Conservation (phyloP, 1,139 yeast species). For the Dujonia santamariae region DNA sequence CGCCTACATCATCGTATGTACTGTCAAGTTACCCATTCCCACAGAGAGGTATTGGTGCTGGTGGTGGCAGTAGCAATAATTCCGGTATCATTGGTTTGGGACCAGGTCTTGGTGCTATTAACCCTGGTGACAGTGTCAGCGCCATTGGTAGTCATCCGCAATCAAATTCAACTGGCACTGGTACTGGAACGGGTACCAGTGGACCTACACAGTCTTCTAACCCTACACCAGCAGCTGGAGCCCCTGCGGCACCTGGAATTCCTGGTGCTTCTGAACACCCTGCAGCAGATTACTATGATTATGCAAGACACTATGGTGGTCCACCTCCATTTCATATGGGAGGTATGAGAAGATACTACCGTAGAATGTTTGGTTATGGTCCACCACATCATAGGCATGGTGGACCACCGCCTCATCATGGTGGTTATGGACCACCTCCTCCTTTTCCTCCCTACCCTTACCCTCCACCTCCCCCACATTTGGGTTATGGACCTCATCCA, state of each 20-base stretch:
- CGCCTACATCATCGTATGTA: conserved; percentile 12
- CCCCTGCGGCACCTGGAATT: background rate
- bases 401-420: conserved; percentile 7
- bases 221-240: background rate
- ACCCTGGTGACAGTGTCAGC: no score
- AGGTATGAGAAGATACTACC: conserved; percentile 2
- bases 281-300: conserved; percentile 5
- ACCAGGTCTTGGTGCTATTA: no score
- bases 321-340: conserved; percentile 7
- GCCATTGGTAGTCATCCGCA: no score
- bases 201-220: conserved; percentile 2
- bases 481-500: conserved; percentile 10
- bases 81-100: no score
- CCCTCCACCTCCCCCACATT: conserved; percentile 11
- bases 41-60: no score
- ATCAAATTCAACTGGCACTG: no score
- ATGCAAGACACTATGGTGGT: conserved; percentile 1
- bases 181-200: conserved; percentile 4
- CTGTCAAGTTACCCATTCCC: conserved; percentile 8
- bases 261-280: background rate
- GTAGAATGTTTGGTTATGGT: conserved; percentile 5
- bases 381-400: conserved; percentile 6
- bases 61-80: no score
- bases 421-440: no score
- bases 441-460: conserved; percentile 9